Conservation (phyloP, 2,329 filamentous ascomycete genomes). For the Penicillium sp. region DNA sequence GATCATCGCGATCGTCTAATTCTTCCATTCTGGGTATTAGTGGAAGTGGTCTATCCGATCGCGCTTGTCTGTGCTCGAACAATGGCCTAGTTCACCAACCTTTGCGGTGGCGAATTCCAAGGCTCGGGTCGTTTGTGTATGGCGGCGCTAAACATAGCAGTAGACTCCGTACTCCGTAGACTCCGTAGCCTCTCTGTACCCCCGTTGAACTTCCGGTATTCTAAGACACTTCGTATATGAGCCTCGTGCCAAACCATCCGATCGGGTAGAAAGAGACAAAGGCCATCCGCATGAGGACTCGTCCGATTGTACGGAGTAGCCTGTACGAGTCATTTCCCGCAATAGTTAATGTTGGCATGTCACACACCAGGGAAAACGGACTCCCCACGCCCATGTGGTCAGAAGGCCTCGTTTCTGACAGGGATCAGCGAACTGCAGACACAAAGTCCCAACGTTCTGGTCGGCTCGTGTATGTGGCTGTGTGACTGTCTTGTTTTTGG, state of each 20-base stretch:
- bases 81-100: not conserved
- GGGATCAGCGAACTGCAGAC: constrained; percentile 3
- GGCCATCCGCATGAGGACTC: too few species aligned
- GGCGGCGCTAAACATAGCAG: not conserved
- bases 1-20: constrained; percentile 26
- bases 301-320: too few species aligned
- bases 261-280: not conserved
- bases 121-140: not conserved
- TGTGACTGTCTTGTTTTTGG: not conserved
- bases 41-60: constrained; percentile 2
- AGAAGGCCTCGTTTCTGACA: constrained; percentile 2
- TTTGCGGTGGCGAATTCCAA: not conserved
- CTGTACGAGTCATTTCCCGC: not conserved
- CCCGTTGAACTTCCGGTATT: not conserved
- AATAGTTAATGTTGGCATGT: constrained; percentile 1
- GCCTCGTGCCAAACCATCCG: constrained; percentile 7
- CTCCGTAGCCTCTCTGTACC: not conserved
- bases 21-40: constrained; percentile 16
- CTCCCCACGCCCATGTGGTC: constrained; percentile 16
- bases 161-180: not conserved
- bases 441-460: constrained; percentile 2
- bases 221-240: not conserved
- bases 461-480: constrained; percentile 6
- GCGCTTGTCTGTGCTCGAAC: constrained; percentile 3
- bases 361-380: not conserved